A percentile compares a stretch with the other conserved stretches of the same genome.
Conservation (phyloP, 116 monocot species). For the Posidonia oceanica region DNA sequence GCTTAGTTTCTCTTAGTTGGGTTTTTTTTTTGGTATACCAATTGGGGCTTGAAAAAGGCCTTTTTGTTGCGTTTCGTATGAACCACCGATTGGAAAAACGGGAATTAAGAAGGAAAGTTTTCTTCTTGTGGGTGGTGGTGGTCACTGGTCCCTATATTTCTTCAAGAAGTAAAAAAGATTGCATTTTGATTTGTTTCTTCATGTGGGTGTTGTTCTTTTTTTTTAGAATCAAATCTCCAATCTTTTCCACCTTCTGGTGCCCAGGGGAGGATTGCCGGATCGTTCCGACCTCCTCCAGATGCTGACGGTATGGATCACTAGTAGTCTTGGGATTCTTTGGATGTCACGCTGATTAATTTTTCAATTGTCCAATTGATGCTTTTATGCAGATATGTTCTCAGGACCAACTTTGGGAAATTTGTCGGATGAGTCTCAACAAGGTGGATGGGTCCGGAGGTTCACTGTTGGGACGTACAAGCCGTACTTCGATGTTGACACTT, state of each 20-base stretch:
- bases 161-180: neutral
- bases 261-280: conserved; percentile 54
- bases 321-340: neutral
- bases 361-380: neutral
- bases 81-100: too few species aligned
- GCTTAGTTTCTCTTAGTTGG: too few species aligned
- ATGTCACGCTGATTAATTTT: neutral
- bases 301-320: conserved; percentile 44
- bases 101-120: too few species aligned
- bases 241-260: conserved; percentile 65
- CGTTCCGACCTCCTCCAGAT: conserved; percentile 66
- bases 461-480: conserved; percentile 69
- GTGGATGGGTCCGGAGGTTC: conserved; percentile 62
- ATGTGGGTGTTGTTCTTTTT: neutral
- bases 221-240: conserved; percentile 69
- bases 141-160: too few species aligned
- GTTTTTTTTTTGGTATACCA: too few species aligned
- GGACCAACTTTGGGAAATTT: conserved; percentile 40
- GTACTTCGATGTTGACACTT: conserved; percentile 85
- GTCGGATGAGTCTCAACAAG: conserved; percentile 20
- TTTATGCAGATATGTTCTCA: conserved; percentile 59
- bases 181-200: neutral
- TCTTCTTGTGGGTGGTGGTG: too few species aligned
- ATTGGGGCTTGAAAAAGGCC: too few species aligned
- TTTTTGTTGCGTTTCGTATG: too few species aligned